phyloP scores from a whole-genome alignment of 2,329 filamentous ascomycete genomes.

The Talaromyces sp. region DNA sequence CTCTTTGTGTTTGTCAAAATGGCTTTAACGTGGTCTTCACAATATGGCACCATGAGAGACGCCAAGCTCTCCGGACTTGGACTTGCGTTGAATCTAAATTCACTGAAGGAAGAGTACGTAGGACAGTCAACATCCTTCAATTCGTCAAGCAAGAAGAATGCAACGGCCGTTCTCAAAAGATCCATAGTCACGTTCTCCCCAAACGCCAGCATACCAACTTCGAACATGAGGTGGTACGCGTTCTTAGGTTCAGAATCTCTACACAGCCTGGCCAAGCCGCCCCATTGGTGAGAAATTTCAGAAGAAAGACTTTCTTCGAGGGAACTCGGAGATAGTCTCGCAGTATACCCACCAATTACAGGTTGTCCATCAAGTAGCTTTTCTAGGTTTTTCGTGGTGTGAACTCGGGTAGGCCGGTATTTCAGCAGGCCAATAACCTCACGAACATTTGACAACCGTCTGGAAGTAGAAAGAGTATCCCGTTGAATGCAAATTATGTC shows the following conservation, averaged over 20 bases:
- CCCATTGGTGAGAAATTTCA: conserved; percentile 39
- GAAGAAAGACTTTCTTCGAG: conserved; percentile 36
- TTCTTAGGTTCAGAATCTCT: conserved; percentile 15
- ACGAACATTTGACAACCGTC: background rate
- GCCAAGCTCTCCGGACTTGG: background rate
- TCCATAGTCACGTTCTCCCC: conserved; percentile 31
- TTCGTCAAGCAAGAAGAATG: conserved; percentile 34
- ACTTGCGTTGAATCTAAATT: background rate
- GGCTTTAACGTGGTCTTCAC: conserved; percentile 23
- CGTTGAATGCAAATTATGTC: background rate
- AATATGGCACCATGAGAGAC: background rate
- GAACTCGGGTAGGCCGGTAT: background rate
- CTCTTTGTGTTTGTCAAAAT: conserved; percentile 14
- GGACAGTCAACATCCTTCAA: background rate
- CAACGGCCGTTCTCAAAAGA: conserved; percentile 39
- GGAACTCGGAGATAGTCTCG: conserved; percentile 23
- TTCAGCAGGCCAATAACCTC: conserved; percentile 1
- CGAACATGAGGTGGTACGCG: conserved; percentile 36
- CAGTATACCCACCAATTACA: conserved; percentile 34
- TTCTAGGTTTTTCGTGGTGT: conserved; percentile 16
- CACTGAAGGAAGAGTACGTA: background rate
- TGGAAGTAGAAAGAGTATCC: background rate
- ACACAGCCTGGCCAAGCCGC: conserved; percentile 36
- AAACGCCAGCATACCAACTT: conserved; percentile 43
- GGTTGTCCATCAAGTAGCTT: conserved; percentile 26